phyloP scores from a whole-genome alignment of 2,329 filamentous ascomycete genomes.

The Fusarium miscanthi region DNA sequence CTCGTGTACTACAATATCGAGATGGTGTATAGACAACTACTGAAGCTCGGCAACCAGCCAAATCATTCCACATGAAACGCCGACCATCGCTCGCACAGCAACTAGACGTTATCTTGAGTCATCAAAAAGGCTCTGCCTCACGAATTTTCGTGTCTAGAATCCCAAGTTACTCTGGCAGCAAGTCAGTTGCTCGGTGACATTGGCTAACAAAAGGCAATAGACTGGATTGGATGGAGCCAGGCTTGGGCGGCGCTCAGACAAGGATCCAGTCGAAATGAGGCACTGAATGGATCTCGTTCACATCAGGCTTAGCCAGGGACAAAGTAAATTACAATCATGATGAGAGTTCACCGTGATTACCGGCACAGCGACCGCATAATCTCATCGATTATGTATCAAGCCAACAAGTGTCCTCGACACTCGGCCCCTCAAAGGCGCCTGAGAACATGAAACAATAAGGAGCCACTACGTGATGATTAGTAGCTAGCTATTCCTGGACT shows the following conservation, averaged over 20 bases:
- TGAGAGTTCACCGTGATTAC: constrained; percentile 25
- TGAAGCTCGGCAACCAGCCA: constrained; percentile 19
- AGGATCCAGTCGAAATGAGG: constrained; percentile 44
- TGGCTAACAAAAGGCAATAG: constrained; percentile 20
- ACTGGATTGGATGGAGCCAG: constrained; percentile 19
- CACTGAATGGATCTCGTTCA: constrained; percentile 41
- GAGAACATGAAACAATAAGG: constrained; percentile 31
- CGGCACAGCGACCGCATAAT: constrained; percentile 17
- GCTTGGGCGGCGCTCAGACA: constrained; percentile 22
- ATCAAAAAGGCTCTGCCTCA: neutral
- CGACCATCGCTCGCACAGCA: constrained; percentile 8
- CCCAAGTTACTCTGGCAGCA: constrained; percentile 4
- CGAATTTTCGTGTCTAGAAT: constrained; percentile 7
- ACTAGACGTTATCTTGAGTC: constrained; percentile 6
- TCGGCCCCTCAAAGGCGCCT: neutral
- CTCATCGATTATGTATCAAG: neutral
- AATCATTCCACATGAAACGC: constrained; percentile 17
- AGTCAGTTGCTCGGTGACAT: constrained; percentile 35
- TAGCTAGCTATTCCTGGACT: constrained; percentile 4
- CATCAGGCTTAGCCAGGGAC: constrained; percentile 39
- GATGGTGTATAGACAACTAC: constrained; percentile 3
- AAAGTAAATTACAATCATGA: constrained; percentile 35
- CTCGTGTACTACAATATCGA: neutral
- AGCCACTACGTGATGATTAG: neutral
- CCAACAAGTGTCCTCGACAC: constrained; percentile 24